Evolutionary conservation across 441 rosid genomes (phyloP).

Genomic region (Pelargonium cotyledonis): DNA sequence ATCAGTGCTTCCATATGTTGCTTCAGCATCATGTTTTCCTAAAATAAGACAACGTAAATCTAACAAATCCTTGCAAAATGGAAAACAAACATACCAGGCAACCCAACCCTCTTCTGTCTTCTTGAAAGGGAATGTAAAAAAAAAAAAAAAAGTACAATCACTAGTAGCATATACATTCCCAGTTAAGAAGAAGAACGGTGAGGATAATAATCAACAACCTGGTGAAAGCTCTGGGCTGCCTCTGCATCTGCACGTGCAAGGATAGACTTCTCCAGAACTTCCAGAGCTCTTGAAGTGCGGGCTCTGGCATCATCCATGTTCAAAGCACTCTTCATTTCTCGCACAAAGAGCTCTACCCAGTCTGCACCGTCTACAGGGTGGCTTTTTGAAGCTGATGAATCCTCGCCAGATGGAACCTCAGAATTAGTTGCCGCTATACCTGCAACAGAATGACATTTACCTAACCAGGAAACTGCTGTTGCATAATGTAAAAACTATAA

Average conservation of each 20-base stretch:
- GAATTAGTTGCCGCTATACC: slow-evolving; percentile 32
- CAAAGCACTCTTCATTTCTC: slow-evolving; percentile 75
- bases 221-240: slow-evolving; percentile 47
- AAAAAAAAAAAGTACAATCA: neutral
- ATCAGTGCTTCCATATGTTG: slow-evolving; percentile 64
- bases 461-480: slow-evolving; percentile 4
- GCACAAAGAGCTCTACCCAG: slow-evolving; percentile 75
- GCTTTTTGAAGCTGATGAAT: slow-evolving; percentile 29
- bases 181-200: neutral
- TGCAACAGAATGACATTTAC: slow-evolving; percentile 19
- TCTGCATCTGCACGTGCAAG: slow-evolving; percentile 54
- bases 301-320: slow-evolving; percentile 77
- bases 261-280: slow-evolving; percentile 76
- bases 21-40: slow-evolving; percentile 71
- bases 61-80: slow-evolving; percentile 10
- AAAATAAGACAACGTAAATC: slow-evolving; percentile 7
- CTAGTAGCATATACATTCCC: neutral
- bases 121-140: too few relatives aligned
- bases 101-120: too few relatives aligned
- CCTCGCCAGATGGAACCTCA: slow-evolving; percentile 32
- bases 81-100: neutral
- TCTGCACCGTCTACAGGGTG: slow-evolving; percentile 36
- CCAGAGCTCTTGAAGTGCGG: slow-evolving; percentile 77
- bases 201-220: slow-evolving; percentile 34
- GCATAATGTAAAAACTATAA: neutral